Evolutionary conservation across 2,329 filamentous ascomycete genomes (phyloP).

Genomic region (Cyphellophora attinorum): DNA sequence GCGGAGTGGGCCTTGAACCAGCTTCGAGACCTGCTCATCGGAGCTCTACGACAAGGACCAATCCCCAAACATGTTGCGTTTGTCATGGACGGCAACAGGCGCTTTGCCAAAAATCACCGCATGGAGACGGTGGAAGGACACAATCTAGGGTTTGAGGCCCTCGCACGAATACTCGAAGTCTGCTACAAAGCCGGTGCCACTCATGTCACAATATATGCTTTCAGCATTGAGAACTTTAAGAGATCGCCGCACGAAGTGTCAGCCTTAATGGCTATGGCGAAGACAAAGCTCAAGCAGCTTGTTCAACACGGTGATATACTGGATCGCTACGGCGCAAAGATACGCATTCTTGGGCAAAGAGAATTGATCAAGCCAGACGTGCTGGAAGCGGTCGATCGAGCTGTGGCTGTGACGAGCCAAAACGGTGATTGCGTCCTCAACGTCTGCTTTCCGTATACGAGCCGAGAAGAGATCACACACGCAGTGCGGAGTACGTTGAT

Average conservation of each 20-base stretch:
- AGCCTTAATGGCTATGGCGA: conserved; percentile 94
- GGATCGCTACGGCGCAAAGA: conserved; percentile 80
- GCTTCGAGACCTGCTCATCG: conserved; percentile 76
- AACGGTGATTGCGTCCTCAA: conserved; percentile 78
- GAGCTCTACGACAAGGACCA: conserved; percentile 78
- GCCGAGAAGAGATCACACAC: conserved; percentile 85
- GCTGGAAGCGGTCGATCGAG: conserved; percentile 74
- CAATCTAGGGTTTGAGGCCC: conserved; percentile 87
- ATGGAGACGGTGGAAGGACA: conserved; percentile 97
- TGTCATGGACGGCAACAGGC: conserved; percentile 96
- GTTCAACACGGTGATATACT: conserved; percentile 87
- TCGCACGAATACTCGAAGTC: conserved; percentile 88
- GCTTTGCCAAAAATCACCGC: conserved; percentile 79
- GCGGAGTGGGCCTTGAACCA: conserved; percentile 79
- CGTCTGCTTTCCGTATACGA: conserved; percentile 96
- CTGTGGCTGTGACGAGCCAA: conserved; percentile 74
- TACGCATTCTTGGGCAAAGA: conserved; percentile 76
- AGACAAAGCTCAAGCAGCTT: conserved; percentile 85
- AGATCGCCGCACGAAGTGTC: conserved; percentile 93
- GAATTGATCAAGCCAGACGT: conserved; percentile 81
- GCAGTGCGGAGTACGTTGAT: conserved; percentile 80
- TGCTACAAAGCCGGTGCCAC: conserved; percentile 97
- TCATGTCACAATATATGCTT: conserved; percentile 94
- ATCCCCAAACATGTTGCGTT: conserved; percentile 96
- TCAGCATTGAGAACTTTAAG: conserved; percentile 99